Evolutionary conservation across 768 basidiomycete genomes (phyloP).

Genomic region (Amanita thiersii): DNA sequence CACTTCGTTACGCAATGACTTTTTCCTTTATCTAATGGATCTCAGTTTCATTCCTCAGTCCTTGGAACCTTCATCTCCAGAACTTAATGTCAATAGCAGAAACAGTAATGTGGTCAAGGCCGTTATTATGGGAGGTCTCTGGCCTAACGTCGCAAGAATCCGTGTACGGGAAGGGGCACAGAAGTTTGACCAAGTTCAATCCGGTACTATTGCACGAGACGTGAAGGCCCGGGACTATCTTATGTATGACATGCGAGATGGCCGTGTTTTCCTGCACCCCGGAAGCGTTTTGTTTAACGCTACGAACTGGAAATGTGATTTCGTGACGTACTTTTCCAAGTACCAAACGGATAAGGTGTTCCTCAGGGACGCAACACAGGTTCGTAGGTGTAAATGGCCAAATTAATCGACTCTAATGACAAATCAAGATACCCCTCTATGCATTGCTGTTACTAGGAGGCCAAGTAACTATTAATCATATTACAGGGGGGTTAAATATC

Average conservation of each 20-base stretch:
- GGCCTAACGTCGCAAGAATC: constrained; percentile 76
- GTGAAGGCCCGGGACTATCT: constrained; percentile 81
- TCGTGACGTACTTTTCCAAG: constrained; percentile 80
- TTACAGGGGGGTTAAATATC: constrained; percentile 67
- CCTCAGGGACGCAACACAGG: constrained; percentile 83
- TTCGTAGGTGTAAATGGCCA: constrained; percentile 19
- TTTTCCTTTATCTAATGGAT: constrained; percentile 58
- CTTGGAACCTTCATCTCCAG: constrained; percentile 34
- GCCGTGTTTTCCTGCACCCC: constrained; percentile 78
- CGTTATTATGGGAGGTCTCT: constrained; percentile 79
- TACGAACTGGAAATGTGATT: constrained; percentile 67
- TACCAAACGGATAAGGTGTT: constrained; percentile 78
- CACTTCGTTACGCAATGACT: constrained; percentile 68
- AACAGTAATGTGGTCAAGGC: constrained; percentile 77
- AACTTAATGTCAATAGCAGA: constrained; percentile 55
- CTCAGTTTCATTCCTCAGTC: constrained; percentile 58
- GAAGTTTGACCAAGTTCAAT: constrained; percentile 81
- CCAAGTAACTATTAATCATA: constrained; percentile 66
- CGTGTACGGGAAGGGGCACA: constrained; percentile 64
- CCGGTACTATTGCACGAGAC: constrained; percentile 78
- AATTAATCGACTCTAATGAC: not conserved
- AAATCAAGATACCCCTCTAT: constrained; percentile 75
- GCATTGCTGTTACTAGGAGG: constrained; percentile 82
- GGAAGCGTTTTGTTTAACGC: constrained; percentile 71
- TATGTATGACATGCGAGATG: constrained; percentile 61